These are phyloP conservation scores for Aspergillus quadricinctus DNA, from an alignment of 2,329 filamentous ascomycete genomes.

Conservation along the genomic window DNA sequence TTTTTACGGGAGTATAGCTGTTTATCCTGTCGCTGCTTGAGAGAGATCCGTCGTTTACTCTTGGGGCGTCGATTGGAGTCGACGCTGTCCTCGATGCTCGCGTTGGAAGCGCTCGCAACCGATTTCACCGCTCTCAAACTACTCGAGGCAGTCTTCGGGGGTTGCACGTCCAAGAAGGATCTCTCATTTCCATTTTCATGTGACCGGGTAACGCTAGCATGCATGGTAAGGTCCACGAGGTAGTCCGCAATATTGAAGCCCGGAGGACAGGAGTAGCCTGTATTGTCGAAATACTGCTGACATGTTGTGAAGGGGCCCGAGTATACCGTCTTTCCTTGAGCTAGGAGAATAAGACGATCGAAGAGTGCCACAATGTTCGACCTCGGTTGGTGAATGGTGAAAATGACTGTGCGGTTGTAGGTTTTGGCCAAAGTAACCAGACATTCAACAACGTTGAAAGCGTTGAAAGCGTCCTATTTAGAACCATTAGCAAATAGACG, in stretches of 20 bases:
- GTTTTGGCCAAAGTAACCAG: constrained; percentile 90
- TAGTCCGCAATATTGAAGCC: constrained; percentile 99
- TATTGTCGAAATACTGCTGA: constrained; percentile 85
- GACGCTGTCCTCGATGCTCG: constrained; percentile 64
- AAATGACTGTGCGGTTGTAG: constrained; percentile 94
- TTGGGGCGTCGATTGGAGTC: constrained; percentile 62
- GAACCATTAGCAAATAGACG: constrained; percentile 6
- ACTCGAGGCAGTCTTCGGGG: constrained; percentile 70
- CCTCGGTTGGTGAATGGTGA: constrained; percentile 96
- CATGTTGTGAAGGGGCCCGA: constrained; percentile 86
- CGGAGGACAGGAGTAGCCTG: constrained; percentile 88
- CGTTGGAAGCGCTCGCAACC: constrained; percentile 75
- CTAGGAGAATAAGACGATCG: constrained; percentile 85
- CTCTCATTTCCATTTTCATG: constrained; percentile 49
- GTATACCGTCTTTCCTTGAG: constrained; percentile 84
- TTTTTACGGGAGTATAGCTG: constrained; percentile 85
- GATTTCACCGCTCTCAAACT: constrained; percentile 88
- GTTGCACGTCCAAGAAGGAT: constrained; percentile 58
- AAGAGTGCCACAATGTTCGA: constrained; percentile 98
- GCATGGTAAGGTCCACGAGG: constrained; percentile 95
- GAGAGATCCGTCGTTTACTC: constrained; percentile 69
- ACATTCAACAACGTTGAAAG: constrained; percentile 96
- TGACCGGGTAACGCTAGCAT: constrained; percentile 62
- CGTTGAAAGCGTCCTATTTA: constrained; percentile 77
- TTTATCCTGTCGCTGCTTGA: constrained; percentile 80